Evolutionary conservation across 441 rosid species (phyloP).

Genomic region (Pelargonium cotyledonis): DNA sequence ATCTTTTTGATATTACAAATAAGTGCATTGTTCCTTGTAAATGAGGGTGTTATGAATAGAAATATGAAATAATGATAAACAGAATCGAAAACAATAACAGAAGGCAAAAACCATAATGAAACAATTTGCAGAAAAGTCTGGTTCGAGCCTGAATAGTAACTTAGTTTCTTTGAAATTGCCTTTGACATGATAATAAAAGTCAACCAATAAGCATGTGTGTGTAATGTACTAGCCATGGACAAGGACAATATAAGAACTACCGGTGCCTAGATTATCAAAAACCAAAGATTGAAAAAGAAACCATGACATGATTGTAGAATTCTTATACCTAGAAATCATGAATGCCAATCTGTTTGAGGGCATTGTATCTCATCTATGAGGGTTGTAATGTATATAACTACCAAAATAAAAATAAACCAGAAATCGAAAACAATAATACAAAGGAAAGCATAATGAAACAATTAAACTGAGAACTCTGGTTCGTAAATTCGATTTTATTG

Average conservation of each 20-base stretch:
- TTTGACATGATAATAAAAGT: not conserved
- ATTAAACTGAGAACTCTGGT: constrained; percentile 50
- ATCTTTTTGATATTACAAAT: no score
- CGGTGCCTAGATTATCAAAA: not conserved
- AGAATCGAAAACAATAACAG: no score
- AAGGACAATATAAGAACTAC: not conserved
- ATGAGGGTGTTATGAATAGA: no score
- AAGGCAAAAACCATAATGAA: not conserved
- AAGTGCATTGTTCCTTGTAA: no score
- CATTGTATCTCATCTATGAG: not conserved
- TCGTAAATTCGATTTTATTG: constrained; percentile 80
- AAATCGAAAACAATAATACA: not conserved
- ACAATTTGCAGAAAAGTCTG: constrained; percentile 47
- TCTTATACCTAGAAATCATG: not conserved
- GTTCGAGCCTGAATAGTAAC: constrained; percentile 63
- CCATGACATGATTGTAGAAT: not conserved
- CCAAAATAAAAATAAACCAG: not conserved
- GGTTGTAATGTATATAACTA: not conserved
- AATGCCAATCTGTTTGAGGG: not conserved
- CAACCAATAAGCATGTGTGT: not conserved
- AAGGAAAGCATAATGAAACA: constrained; percentile 12
- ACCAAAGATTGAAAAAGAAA: not conserved
- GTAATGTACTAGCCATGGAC: not conserved
- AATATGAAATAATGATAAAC: no score
- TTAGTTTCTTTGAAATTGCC: constrained; percentile 52